phyloP scores from a whole-genome alignment of 192 early-diverging fungal genomes.

The Entomortierella chlamydospora region DNA sequence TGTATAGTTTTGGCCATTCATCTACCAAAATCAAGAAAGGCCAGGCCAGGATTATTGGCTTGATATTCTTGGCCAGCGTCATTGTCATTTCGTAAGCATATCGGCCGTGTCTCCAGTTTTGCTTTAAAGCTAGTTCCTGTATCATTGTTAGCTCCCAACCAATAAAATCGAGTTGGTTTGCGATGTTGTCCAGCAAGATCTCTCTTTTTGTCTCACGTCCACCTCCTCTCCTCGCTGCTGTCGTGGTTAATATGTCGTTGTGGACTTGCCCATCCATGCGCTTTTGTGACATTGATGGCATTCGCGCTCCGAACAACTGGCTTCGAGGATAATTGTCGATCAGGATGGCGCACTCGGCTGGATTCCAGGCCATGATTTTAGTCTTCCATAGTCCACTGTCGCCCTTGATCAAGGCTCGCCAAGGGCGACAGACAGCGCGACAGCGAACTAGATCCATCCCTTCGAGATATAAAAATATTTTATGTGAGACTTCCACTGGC shows the following conservation, averaged over 20 bases:
- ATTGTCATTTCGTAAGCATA: constrained; percentile 14
- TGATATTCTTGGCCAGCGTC: constrained; percentile 10
- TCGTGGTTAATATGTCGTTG: background rate
- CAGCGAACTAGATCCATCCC: constrained; percentile 39
- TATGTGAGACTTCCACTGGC: constrained; percentile 21
- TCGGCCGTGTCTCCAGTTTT: constrained; percentile 22
- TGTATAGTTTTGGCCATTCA: constrained; percentile 13
- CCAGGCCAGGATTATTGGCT: constrained; percentile 21
- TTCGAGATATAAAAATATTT: constrained; percentile 21
- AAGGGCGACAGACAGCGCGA: constrained; percentile 39
- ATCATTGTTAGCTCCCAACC: constrained; percentile 27
- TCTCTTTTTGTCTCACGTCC: background rate
- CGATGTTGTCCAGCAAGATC: constrained; percentile 8
- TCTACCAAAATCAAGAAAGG: constrained; percentile 25
- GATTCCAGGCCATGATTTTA: constrained; percentile 16
- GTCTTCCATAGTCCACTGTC: constrained; percentile 17
- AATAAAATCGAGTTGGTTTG: constrained; percentile 1
- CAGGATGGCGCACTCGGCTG: constrained; percentile 16
- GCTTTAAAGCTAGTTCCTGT: constrained; percentile 22
- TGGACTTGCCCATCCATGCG: background rate
- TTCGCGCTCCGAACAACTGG: background rate
- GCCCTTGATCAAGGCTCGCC: constrained; percentile 16
- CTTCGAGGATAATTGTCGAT: background rate
- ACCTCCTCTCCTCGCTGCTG: background rate
- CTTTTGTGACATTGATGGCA: background rate